Percentiles rank a stretch among this genome's conserved stretches.
These are phyloP conservation scores for Nemania sp. DNA, from an alignment of 2,329 filamentous ascomycete genomes.

Conservation along the genomic window DNA sequence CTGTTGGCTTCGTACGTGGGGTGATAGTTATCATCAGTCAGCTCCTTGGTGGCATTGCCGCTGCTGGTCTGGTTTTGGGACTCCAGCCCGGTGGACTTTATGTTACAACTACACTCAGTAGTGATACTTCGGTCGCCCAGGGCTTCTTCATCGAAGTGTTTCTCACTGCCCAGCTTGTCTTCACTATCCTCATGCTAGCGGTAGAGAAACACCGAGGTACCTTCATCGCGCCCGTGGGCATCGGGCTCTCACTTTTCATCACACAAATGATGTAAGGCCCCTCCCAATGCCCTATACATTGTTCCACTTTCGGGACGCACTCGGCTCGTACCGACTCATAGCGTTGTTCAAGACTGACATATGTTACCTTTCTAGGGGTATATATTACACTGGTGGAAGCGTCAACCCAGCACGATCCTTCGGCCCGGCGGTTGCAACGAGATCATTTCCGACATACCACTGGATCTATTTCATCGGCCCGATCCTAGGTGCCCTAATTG, in stretches of 20 bases:
- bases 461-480: conserved; percentile 57
- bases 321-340: conserved; percentile 12
- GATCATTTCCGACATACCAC: conserved; percentile 47
- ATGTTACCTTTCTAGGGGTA: conserved; percentile 39
- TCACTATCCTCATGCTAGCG: conserved; percentile 70
- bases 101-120: conserved; percentile 60
- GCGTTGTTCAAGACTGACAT: conserved; percentile 22
- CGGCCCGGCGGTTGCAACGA: conserved; percentile 49
- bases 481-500: conserved; percentile 53
- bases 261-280: conserved; percentile 49
- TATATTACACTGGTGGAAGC: conserved; percentile 51
- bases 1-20: conserved; percentile 54
- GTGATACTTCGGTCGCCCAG: conserved; percentile 58
- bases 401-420: conserved; percentile 54
- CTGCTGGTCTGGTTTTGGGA: conserved; percentile 60
- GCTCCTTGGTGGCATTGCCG: conserved; percentile 61
- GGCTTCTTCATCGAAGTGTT: conserved; percentile 55
- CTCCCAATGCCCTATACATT: neutral
- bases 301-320: neutral
- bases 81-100: conserved; percentile 62
- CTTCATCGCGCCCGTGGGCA: conserved; percentile 71
- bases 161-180: conserved; percentile 64
- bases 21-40: conserved; percentile 61
- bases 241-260: conserved; percentile 71
- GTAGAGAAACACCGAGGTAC: conserved; percentile 73